Conservation (phyloP, 345 rosid species). For the Eucalyptus caleyi region DNA sequence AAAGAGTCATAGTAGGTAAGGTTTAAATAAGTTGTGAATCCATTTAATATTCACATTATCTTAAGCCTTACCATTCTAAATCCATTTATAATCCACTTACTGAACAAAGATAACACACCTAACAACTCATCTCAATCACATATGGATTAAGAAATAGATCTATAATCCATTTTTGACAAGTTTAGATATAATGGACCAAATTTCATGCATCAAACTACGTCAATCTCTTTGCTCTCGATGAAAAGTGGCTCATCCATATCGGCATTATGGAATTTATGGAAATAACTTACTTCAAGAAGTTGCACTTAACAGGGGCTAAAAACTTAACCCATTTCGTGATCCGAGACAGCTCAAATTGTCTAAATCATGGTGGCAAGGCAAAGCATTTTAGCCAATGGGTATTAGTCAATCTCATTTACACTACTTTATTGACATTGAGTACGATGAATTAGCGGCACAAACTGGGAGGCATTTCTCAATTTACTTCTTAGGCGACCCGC, state of each 20-base stretch:
- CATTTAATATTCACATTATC: no score
- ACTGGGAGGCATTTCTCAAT: background rate
- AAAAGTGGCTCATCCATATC: background rate
- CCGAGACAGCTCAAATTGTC: background rate
- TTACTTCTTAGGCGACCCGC: background rate
- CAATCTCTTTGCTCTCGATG: background rate
- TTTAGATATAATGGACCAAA: background rate
- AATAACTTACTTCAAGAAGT: background rate
- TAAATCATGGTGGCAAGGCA: background rate
- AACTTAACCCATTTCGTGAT: background rate
- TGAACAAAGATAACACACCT: no score
- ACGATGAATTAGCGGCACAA: background rate
- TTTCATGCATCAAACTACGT: background rate
- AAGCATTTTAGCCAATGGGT: background rate
- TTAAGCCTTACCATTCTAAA: no score
- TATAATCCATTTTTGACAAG: no score
- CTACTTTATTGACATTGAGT: background rate
- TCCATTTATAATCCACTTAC: no score
- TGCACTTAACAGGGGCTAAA: background rate
- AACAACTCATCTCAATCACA: no score
- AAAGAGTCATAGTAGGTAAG: rapidly evolving
- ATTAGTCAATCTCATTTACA: background rate
- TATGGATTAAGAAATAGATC: no score
- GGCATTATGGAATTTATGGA: background rate
- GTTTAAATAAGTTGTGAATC: no score